Conservation (phyloP, 441 rosid genomes). For the Mallotus repandus region DNA sequence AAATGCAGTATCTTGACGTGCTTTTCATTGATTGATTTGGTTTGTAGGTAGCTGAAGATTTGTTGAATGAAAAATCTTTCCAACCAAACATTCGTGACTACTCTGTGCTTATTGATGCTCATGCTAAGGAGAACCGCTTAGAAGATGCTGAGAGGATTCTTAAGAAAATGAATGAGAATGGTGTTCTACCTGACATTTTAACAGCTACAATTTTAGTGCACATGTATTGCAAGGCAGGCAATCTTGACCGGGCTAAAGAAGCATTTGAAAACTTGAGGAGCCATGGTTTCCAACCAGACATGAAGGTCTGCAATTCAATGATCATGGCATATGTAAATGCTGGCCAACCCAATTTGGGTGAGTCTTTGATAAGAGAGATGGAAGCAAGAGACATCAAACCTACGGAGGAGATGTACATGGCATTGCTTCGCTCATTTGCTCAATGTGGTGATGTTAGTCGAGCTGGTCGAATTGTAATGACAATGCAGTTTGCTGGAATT, state of each 20-base stretch:
- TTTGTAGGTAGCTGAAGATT: slow-evolving; percentile 64
- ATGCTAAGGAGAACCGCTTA: slow-evolving; percentile 50
- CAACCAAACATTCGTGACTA: slow-evolving; percentile 56
- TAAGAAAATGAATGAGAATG: slow-evolving; percentile 64
- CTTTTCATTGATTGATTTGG: slow-evolving; percentile 25
- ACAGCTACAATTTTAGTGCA: slow-evolving; percentile 49
- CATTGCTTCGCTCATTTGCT: slow-evolving; percentile 66
- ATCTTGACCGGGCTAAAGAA: slow-evolving; percentile 61
- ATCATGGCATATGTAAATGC: slow-evolving; percentile 67
- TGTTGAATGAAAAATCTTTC: slow-evolving; percentile 62
- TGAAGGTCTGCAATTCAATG: slow-evolving; percentile 59
- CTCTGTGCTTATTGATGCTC: slow-evolving; percentile 61
- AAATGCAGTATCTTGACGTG: slow-evolving; percentile 18
- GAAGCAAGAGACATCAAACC: slow-evolving; percentile 44
- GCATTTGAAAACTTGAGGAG: slow-evolving; percentile 57
- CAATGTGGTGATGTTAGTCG: slow-evolving; percentile 43
- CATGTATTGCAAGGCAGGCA: slow-evolving; percentile 71
- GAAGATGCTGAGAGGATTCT: slow-evolving; percentile 78
- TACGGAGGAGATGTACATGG: slow-evolving; percentile 57
- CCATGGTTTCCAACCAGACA: slow-evolving; percentile 62
- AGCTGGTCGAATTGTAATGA: slow-evolving; percentile 39
- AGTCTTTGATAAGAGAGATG: slow-evolving; percentile 56
- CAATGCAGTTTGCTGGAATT: slow-evolving; percentile 46
- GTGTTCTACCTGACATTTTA: slow-evolving; percentile 55
- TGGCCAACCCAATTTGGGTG: slow-evolving; percentile 48